phyloP scores from a whole-genome alignment of 148 eudicot genomes.

The Rhododendron henanense region DNA sequence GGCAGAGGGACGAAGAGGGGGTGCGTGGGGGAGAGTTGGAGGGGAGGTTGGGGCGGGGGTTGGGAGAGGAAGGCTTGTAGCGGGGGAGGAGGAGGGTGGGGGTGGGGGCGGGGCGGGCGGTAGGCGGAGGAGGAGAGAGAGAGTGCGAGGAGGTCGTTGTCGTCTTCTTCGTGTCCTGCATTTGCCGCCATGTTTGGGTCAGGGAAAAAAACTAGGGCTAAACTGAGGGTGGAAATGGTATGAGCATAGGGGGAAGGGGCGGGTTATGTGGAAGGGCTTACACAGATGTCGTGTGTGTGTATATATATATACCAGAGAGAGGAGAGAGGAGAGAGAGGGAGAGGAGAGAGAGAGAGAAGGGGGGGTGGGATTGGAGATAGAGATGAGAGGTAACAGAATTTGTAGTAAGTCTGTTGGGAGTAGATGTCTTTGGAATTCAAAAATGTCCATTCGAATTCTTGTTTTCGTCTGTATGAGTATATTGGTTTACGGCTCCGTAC shows the following conservation, averaged over 20 bases:
- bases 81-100: not conserved
- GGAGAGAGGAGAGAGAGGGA: too few species aligned
- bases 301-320: not conserved
- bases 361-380: not conserved
- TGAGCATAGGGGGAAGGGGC: not conserved
- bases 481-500: too few species aligned
- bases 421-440: not conserved
- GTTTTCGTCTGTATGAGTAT: too few species aligned
- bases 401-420: not conserved
- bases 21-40: not conserved
- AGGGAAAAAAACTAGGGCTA: not conserved
- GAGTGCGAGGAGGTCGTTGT: constrained; percentile 9
- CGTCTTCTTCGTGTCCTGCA: not conserved
- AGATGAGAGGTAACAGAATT: not conserved
- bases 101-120: not conserved
- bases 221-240: not conserved
- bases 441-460: not conserved
- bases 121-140: not conserved
- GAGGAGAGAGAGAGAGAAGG: too few species aligned
- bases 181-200: not conserved
- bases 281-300: too few species aligned
- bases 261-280: too few species aligned
- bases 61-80: not conserved
- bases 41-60: not conserved
- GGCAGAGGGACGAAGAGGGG: not conserved